phyloP scores from a whole-genome alignment of 202 grass and related monocot species.

The Elaeis oleifera region DNA sequence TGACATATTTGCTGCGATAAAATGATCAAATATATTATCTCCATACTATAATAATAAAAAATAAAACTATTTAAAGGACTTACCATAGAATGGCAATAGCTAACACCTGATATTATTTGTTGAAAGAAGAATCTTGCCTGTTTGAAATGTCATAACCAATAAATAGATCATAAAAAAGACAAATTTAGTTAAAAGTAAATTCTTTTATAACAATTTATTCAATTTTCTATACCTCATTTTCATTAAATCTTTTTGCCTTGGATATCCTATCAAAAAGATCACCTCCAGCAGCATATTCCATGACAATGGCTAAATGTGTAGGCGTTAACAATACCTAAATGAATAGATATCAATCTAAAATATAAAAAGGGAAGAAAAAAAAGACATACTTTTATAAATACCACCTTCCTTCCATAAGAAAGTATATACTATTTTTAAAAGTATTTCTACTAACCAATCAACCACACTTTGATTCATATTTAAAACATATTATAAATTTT shows the following conservation, averaged over 20 bases:
- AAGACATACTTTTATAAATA: background rate
- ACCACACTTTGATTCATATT: too few species aligned
- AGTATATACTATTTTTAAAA: too few species aligned
- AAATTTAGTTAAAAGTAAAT: too few species aligned
- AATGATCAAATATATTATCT: too few species aligned
- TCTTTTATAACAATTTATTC: background rate
- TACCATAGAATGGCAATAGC: conserved; percentile 99
- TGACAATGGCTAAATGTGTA: conserved; percentile 96
- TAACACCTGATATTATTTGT: conserved; percentile 93
- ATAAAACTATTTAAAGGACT: background rate
- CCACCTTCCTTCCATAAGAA: too few species aligned
- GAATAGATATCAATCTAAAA: conserved; percentile 27
- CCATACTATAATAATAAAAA: background rate
- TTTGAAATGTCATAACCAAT: conserved; percentile 17
- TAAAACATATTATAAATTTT: too few species aligned
- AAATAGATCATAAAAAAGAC: background rate
- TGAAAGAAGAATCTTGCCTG: conserved; percentile 99
- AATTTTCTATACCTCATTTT: conserved; percentile 67
- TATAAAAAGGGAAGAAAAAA: conserved; percentile 4
- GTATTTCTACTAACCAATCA: too few species aligned
- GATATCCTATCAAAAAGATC: conserved; percentile 93
- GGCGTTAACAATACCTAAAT: conserved; percentile 96
- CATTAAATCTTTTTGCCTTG: conserved; percentile 72
- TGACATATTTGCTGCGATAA: conserved; percentile 87
- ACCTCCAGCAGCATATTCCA: conserved; percentile 96